A percentile compares a stretch with the other conserved stretches of the same genome.
phyloP scores from a whole-genome alignment of 2,329 filamentous ascomycete genomes.

The Aspergillus oerlinghausenensis region DNA sequence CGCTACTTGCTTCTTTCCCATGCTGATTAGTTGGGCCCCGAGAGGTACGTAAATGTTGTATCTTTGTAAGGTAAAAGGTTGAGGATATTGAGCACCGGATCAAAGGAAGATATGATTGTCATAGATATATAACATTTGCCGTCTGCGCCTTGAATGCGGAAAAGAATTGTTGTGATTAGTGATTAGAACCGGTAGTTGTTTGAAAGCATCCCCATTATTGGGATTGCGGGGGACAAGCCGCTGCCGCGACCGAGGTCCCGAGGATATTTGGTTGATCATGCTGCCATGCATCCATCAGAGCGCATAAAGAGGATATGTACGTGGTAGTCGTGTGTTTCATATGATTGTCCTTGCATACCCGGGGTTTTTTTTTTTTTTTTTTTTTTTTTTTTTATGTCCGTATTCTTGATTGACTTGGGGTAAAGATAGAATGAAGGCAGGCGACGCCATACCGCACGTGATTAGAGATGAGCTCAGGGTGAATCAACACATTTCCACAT shows the following conservation, averaged over 20 bases:
- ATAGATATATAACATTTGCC: not conserved
- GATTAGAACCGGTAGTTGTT: not conserved
- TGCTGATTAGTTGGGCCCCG: conserved; percentile 27
- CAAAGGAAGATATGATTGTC: conserved; percentile 6
- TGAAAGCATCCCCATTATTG: not conserved
- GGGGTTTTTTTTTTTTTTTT: not conserved
- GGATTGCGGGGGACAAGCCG: conserved; percentile 21
- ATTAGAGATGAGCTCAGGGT: too few relatives aligned
- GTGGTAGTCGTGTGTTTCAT: not conserved
- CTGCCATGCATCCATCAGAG: not conserved
- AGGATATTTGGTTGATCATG: conserved; percentile 17
- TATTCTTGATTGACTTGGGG: too few relatives aligned
- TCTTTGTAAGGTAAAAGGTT: not conserved
- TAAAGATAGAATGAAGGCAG: too few relatives aligned
- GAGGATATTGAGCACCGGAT: not conserved
- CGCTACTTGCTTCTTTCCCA: conserved; percentile 49
- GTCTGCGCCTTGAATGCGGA: conserved; percentile 1
- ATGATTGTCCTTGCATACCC: not conserved
- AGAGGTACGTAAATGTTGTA: conserved; percentile 2
- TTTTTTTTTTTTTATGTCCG: not conserved
- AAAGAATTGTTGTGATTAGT: not conserved
- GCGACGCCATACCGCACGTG: too few relatives aligned
- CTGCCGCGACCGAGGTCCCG: conserved; percentile 29
- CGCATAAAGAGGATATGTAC: not conserved
- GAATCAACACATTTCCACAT: too few relatives aligned